These are phyloP conservation scores for Mastigamoeba balamuthi DNA, from an alignment of 78 protist species.

Conservation along the genomic window DNA sequence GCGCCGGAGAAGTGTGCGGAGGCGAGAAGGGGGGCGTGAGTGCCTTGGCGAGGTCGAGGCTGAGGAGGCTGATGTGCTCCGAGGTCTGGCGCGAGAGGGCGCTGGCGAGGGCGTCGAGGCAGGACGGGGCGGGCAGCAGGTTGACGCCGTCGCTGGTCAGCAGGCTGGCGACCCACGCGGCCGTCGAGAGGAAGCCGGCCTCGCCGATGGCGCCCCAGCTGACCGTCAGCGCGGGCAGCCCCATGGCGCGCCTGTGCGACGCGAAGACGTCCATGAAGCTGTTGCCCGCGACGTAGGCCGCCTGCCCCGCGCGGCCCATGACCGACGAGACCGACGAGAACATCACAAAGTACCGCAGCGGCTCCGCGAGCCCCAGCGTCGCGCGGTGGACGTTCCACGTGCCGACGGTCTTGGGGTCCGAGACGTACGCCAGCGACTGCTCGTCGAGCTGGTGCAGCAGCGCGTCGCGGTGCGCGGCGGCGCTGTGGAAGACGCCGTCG, in stretches of 20 bases:
- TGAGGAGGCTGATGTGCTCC: too few species aligned
- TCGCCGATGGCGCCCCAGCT: neutral
- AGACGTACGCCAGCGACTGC: neutral
- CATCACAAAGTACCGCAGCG: neutral
- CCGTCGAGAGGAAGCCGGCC: neutral
- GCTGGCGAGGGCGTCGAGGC: neutral
- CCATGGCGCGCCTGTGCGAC: neutral
- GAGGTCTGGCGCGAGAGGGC: neutral
- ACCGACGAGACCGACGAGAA: neutral
- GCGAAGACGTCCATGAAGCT: neutral
- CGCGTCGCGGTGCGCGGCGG: neutral
- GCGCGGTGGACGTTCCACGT: neutral
- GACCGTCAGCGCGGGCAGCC: neutral
- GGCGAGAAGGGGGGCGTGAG: too few species aligned
- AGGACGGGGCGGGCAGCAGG: neutral
- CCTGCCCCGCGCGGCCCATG: neutral
- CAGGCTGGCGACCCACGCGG: neutral
- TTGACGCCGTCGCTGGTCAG: neutral
- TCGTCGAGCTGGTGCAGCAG: neutral
- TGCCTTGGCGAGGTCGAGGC: too few species aligned
- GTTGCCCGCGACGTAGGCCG: neutral
- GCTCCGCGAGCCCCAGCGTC: neutral
- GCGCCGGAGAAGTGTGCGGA: too few species aligned
- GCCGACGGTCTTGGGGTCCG: neutral
- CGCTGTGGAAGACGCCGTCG: neutral